Percentiles rank a stretch among this genome's conserved stretches.
Evolutionary conservation across 768 basidiomycete species (phyloP).

Genomic region (Rhizopogon vinicolor): DNA sequence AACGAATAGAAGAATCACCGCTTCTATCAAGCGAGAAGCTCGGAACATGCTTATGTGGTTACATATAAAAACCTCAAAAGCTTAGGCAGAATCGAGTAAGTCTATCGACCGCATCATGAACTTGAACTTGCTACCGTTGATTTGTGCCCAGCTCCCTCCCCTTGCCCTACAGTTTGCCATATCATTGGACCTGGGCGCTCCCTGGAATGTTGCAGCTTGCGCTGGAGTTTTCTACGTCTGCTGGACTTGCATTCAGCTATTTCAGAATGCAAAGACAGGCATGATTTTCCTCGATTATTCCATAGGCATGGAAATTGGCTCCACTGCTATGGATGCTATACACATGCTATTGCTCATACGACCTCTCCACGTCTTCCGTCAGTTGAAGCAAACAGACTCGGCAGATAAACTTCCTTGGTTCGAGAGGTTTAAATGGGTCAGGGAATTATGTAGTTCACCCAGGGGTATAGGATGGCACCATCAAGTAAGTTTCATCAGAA

Average conservation of each 20-base stretch:
- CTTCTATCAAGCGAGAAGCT: no score
- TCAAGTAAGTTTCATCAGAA: slow-evolving; percentile 16
- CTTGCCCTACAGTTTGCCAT: not conserved
- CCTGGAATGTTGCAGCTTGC: not conserved
- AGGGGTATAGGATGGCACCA: slow-evolving; percentile 35
- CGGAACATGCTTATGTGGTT: no score
- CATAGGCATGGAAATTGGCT: slow-evolving; percentile 5
- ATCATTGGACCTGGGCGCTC: not conserved
- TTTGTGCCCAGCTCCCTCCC: not conserved
- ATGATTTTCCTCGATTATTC: not conserved
- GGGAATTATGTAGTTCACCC: slow-evolving; percentile 25
- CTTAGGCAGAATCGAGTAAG: no score
- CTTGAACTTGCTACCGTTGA: not conserved
- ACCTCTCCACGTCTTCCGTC: slow-evolving; percentile 18
- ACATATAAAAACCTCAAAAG: not conserved
- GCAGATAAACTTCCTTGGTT: slow-evolving; percentile 8
- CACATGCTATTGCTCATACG: slow-evolving; percentile 26
- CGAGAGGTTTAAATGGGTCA: slow-evolving; percentile 25
- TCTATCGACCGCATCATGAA: not conserved
- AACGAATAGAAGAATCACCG: no score
- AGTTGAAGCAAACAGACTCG: slow-evolving; percentile 11
- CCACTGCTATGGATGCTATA: slow-evolving; percentile 22
- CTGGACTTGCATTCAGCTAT: not conserved
- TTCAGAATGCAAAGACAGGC: not conserved
- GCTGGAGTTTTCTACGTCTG: not conserved